phyloP scores from a whole-genome alignment of 164 flowering plant genomes.

The Buxus sempervirens region DNA sequence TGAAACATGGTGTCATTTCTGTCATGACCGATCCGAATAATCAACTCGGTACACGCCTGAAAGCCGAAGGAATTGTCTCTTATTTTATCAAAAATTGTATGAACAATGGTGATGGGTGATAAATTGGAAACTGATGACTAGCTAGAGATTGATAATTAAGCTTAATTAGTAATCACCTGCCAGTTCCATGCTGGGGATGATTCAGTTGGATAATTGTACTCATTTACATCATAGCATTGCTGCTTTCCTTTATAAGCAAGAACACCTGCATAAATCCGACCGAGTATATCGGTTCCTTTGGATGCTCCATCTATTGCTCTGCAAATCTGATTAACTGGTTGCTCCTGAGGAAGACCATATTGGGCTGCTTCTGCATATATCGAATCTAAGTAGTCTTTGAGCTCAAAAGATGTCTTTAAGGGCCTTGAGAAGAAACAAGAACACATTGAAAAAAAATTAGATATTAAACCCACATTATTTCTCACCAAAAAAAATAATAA shows the following conservation, averaged over 20 bases:
- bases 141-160: background rate
- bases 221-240: constrained; percentile 14
- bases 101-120: background rate
- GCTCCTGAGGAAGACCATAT: constrained; percentile 26
- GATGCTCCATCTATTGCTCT: constrained; percentile 35
- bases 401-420: constrained; percentile 19
- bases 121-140: background rate
- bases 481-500: too few relatives aligned
- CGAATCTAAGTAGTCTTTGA: constrained; percentile 23
- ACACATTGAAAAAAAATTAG: too few relatives aligned
- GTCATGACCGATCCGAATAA: constrained; percentile 46
- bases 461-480: too few relatives aligned
- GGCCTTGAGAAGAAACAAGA: constrained; percentile 17
- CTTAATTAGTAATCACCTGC: constrained; percentile 33
- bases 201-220: background rate
- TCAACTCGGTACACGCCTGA: constrained; percentile 63
- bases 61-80: background rate
- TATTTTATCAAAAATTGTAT: too few relatives aligned
- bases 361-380: constrained; percentile 30
- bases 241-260: constrained; percentile 10
- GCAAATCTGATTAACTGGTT: constrained; percentile 27
- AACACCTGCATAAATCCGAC: constrained; percentile 29
- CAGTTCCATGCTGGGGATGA: constrained; percentile 31
- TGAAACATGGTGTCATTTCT: constrained; percentile 49
- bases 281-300: constrained; percentile 23